Percentiles rank a stretch among this genome's conserved stretches.
Evolutionary conservation across 805 yeast species (phyloP).

Genomic region (Suhomyces vadensis): DNA sequence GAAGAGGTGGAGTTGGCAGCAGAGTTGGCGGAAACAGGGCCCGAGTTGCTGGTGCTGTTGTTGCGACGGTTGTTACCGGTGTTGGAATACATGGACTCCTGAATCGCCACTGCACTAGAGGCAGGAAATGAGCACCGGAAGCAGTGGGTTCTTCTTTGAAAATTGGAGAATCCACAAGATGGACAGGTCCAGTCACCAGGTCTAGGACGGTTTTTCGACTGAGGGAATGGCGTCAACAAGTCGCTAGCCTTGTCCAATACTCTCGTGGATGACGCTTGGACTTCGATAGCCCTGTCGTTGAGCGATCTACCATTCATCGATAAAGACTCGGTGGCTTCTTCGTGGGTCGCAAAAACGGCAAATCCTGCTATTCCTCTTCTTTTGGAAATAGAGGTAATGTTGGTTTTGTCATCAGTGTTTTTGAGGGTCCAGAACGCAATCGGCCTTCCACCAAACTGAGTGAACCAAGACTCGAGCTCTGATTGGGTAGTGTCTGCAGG

Average conservation of each 20-base stretch:
- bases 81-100: constrained; percentile 53
- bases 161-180: constrained; percentile 91
- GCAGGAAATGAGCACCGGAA: constrained; percentile 91
- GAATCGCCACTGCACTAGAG: constrained; percentile 66
- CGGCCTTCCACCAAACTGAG: constrained; percentile 83
- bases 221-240: constrained; percentile 80
- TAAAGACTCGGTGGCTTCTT: constrained; percentile 78
- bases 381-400: constrained; percentile 28
- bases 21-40: constrained; percentile 6
- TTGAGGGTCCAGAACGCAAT: constrained; percentile 87
- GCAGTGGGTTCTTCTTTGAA: constrained; percentile 91
- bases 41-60: constrained; percentile 5
- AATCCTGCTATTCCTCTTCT: constrained; percentile 63
- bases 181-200: constrained; percentile 99
- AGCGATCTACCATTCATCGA: constrained; percentile 76
- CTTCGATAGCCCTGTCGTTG: constrained; percentile 75
- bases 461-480: constrained; percentile 88
- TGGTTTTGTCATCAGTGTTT: constrained; percentile 34
- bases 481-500: constrained; percentile 87
- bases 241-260: constrained; percentile 83
- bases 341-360: constrained; percentile 81
- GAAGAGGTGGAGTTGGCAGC: constrained; percentile 2
- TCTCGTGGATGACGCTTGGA: constrained; percentile 79
- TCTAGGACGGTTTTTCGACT: constrained; percentile 81
- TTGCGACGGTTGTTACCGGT: constrained; percentile 8